Evolutionary conservation across 1,284 basidiomycete species (phyloP).

Genomic region (Ustilago cynodontis): DNA sequence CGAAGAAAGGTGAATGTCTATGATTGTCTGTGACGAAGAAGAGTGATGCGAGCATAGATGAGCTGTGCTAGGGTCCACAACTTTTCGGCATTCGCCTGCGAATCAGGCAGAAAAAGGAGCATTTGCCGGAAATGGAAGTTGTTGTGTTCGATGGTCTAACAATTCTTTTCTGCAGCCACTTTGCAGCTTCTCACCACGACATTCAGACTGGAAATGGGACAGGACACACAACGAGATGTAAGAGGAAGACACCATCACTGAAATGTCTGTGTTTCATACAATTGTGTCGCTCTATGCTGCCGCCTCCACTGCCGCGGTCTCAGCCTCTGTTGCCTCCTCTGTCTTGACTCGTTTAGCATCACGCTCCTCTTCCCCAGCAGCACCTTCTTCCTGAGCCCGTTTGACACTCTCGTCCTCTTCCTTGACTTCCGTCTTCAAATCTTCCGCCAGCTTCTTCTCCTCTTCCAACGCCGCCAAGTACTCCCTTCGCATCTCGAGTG

Average conservation of each 20-base stretch:
- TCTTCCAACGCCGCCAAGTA: constrained; percentile 12
- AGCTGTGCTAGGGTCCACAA: not conserved
- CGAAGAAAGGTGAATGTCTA: not conserved
- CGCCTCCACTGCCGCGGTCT: constrained; percentile 6
- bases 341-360: constrained; percentile 27
- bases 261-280: not conserved
- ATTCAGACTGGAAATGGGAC: too few relatives aligned
- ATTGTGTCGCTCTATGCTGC: not conserved
- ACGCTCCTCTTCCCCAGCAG: constrained; percentile 13
- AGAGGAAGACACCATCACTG: not conserved
- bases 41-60: constrained; percentile 1
- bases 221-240: too few relatives aligned
- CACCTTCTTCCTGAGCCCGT: constrained; percentile 15
- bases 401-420: constrained; percentile 1
- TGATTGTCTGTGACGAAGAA: not conserved
- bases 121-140: not conserved
- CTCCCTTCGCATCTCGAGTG: constrained; percentile 33
- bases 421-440: not conserved
- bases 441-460: not conserved
- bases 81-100: not conserved
- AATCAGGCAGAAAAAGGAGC: not conserved
- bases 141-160: not conserved
- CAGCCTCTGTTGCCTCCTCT: constrained; percentile 9
- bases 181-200: too few relatives aligned
- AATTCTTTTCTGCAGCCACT: not conserved